Evolutionary conservation across 352 stramenopile species (phyloP).

Genomic region (Plasmopara halstedii): DNA sequence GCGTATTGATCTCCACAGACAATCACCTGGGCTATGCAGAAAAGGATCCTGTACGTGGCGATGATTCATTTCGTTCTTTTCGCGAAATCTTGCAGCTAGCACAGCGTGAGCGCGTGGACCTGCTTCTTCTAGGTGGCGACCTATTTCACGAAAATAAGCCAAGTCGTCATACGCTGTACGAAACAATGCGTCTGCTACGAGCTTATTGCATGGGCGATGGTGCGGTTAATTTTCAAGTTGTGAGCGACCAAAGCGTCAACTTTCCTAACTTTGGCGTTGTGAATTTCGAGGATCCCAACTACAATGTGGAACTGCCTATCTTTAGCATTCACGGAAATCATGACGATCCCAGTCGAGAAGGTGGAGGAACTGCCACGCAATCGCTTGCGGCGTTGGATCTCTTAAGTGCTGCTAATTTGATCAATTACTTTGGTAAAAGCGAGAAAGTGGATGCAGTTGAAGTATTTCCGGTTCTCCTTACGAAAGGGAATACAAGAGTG

Average conservation of each 20-base stretch:
- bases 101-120: slow-evolving; percentile 72
- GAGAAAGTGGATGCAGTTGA: slow-evolving; percentile 91
- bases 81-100: slow-evolving; percentile 80
- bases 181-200: slow-evolving; percentile 95
- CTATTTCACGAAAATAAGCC: slow-evolving; percentile 99
- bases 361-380: slow-evolving; percentile 36
- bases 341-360: slow-evolving; percentile 96
- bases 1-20: slow-evolving; percentile 96
- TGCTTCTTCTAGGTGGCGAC: slow-evolving; percentile 95
- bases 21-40: slow-evolving; percentile 97
- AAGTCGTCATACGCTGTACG: slow-evolving; percentile 91
- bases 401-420: slow-evolving; percentile 90
- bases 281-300: slow-evolving; percentile 97
- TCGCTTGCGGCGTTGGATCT: slow-evolving; percentile 95
- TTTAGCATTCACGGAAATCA: slow-evolving; percentile 99
- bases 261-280: slow-evolving; percentile 87
- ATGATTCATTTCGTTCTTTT: slow-evolving; percentile 89
- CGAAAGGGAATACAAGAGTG: slow-evolving; percentile 94
- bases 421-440: slow-evolving; percentile 99
- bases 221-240: slow-evolving; percentile 78
- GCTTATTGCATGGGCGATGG: slow-evolving; percentile 92
- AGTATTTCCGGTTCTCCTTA: slow-evolving; percentile 92
- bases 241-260: slow-evolving; percentile 88
- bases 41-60: slow-evolving; percentile 91
- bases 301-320: slow-evolving; percentile 92